Evolutionary conservation across 352 stramenopile species (phyloP), one percentile per base, ranked within the genome.

Genomic region (Phytophthora meadii): DNA sequence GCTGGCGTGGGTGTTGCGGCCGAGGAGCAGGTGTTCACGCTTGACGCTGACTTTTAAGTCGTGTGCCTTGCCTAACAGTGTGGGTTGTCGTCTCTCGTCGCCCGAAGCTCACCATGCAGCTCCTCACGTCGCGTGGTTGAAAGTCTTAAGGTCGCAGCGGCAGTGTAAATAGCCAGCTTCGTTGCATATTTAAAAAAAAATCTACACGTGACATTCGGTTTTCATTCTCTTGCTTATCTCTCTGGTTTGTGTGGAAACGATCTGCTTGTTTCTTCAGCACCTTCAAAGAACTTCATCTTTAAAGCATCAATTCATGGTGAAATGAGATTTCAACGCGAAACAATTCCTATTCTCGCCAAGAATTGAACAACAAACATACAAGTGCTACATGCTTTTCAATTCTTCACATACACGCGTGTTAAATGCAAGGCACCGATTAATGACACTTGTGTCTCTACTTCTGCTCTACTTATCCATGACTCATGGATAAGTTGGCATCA

Each of bases 11-110:
- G 97, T 68, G 89, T 97, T 48, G 72, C 87, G 4, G 79, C 80
- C 6, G 82, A 85, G 51, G 88, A 98, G 11, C 90, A 98, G 70
- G 82, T 95, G 25, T 98, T 98, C 70, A 96, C 92, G 30, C 80
- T 98, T 9, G 94, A 98, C 54, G 93, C 90, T 41, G 94, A 98
- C 63, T 98, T 98, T 51, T 98, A 94, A 90, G 66, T 51, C 19
- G 4, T 28, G 27, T 30, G 44, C 54, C 8, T 15, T 17, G 37
- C 27, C 19, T 48, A 36, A 55, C 49, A 39, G 19, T 24, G n/a
- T 44, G 49, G 32, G 47, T 51, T 5, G 49, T 36, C 40, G 19
- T 42, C 9, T 25, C 9, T 51, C 36, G 42, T 64, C 49, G 28
- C 55, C 42, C 46, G 24, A 30, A 68, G 59, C 32, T 24, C 46